Evolutionary conservation across 106 monocot species (phyloP).

Genomic region (Dioscorea dumetorum): DNA sequence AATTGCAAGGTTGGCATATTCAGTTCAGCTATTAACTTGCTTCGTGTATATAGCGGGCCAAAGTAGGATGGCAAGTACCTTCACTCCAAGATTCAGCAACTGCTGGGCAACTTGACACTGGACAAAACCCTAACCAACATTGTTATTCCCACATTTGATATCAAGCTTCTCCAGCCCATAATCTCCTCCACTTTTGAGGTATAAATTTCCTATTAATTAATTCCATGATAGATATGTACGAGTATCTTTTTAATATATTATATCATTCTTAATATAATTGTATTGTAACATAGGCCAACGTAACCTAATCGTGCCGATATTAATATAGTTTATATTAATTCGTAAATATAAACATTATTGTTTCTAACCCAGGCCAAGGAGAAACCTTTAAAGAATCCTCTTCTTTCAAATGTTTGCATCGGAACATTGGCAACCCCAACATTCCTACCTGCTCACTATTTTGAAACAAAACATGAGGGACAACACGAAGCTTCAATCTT

Average conservation of each 20-base stretch:
- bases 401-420: slow-evolving; percentile 8
- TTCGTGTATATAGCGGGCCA: neutral
- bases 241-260: neutral
- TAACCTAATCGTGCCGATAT: neutral
- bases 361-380: neutral
- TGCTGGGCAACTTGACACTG: neutral
- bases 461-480: neutral
- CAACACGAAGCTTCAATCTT: neutral
- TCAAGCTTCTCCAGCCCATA: slow-evolving; percentile 6
- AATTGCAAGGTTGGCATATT: neutral
- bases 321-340: neutral
- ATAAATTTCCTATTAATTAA: neutral
- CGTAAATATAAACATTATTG: neutral
- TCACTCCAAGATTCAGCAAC: neutral
- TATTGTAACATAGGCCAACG: too few relatives aligned
- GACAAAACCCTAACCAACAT: neutral
- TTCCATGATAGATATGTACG: neutral
- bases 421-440: slow-evolving; percentile 1
- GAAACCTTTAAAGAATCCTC: neutral
- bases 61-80: neutral
- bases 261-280: too few relatives aligned
- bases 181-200: slow-evolving; percentile 6
- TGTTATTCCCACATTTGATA: slow-evolving; percentile 5
- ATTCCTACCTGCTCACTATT: neutral
- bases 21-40: neutral